These are phyloP conservation scores for Pythium phragmiticola DNA, from an alignment of 352 stramenopile genomes.

Conservation along the genomic window DNA sequence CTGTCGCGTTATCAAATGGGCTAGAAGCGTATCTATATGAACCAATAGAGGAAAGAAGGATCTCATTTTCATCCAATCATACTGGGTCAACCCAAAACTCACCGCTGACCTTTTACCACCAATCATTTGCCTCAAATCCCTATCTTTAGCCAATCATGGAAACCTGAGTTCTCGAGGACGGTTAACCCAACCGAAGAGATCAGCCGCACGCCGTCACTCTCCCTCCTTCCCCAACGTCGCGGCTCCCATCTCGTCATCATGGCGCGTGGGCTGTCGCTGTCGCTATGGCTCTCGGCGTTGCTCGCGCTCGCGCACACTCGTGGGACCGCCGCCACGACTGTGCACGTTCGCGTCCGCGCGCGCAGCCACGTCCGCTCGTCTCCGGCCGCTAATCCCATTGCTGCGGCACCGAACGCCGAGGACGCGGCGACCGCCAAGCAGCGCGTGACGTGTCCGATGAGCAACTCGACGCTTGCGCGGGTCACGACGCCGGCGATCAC, in stretches of 20 bases:
- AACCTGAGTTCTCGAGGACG: neutral
- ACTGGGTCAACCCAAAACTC: neutral
- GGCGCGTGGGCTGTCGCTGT: neutral
- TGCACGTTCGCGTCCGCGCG: constrained; percentile 8
- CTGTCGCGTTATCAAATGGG: too few species aligned
- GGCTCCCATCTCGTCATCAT: neutral
- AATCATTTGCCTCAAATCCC: too few species aligned
- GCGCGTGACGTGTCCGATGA: constrained; percentile 1
- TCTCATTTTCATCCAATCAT: neutral
- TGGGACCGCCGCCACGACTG: constrained; percentile 2
- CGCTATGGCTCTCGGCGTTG: neutral
- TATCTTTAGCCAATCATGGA: neutral
- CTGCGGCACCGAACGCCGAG: neutral
- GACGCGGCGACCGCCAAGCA: neutral
- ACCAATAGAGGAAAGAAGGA: too few species aligned
- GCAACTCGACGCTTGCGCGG: constrained; percentile 2
- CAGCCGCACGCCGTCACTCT: too few species aligned
- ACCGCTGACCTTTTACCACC: neutral
- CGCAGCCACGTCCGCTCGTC: neutral
- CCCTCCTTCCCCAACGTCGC: neutral
- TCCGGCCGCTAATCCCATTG: neutral
- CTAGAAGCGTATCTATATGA: too few species aligned
- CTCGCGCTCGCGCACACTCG: neutral
- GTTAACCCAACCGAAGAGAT: neutral
- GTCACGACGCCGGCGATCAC: constrained; percentile 15